A percentile compares a stretch with the other conserved stretches of the same genome.
phyloP scores from a whole-genome alignment of 2,329 filamentous ascomycete species.

The Xylariaceae sp. region DNA sequence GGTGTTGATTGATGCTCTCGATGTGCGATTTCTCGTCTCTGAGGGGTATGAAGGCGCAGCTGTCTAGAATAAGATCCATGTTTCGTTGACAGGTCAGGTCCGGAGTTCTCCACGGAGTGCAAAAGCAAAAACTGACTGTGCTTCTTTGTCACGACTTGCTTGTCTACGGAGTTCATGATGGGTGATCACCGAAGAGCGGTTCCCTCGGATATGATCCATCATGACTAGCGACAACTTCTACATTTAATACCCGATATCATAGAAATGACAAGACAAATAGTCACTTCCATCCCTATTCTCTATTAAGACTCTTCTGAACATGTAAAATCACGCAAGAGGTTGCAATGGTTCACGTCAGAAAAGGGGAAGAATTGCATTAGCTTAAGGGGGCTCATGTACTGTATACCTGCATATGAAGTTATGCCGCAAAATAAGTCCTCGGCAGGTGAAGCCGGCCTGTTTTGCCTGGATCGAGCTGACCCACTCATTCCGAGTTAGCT shows the following conservation, averaged over 20 bases:
- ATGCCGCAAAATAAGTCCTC: background rate
- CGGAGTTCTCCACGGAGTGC: background rate
- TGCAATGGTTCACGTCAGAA: background rate
- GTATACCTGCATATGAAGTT: background rate
- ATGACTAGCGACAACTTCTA: too few species aligned
- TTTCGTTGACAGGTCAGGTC: background rate
- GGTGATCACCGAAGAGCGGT: background rate
- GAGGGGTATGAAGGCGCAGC: background rate
- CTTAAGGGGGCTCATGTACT: background rate
- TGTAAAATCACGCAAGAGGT: background rate
- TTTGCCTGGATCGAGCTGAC: background rate
- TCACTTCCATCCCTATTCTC: too few species aligned
- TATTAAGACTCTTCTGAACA: too few species aligned
- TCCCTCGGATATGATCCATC: too few species aligned
- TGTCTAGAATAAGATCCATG: background rate
- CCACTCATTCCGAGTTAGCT: background rate
- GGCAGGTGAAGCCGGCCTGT: background rate
- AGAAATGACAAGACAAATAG: too few species aligned
- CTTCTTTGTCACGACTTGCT: background rate
- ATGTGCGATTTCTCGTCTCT: background rate
- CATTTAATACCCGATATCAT: too few species aligned
- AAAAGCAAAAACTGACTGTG: background rate
- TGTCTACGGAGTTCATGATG: background rate
- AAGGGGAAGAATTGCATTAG: background rate
- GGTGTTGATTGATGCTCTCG: conserved; percentile 1